Evolutionary conservation across 2,329 filamentous ascomycete genomes (phyloP).

Genomic region (Cladosporium colombiae): DNA sequence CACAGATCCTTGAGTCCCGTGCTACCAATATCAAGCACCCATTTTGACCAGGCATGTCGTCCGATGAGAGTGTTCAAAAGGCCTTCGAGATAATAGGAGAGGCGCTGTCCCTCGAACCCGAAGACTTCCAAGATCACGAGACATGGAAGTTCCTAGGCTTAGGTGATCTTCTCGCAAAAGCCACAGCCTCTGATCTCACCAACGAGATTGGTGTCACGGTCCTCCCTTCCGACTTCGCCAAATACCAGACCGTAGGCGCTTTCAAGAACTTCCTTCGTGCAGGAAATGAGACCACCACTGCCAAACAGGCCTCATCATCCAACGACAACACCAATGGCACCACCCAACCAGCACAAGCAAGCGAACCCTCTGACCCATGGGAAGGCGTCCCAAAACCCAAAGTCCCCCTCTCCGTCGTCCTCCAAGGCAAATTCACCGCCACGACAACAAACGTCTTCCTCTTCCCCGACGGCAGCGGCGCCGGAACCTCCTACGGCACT

Average conservation of each 20-base stretch:
- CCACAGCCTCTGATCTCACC: slow-evolving; percentile 33
- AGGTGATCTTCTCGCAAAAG: slow-evolving; percentile 31
- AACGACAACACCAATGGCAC: slow-evolving; percentile 6
- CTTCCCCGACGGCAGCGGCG: slow-evolving; percentile 56
- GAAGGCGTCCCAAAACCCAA: slow-evolving; percentile 35
- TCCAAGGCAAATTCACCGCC: slow-evolving; percentile 58
- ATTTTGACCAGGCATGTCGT: slow-evolving; percentile 21
- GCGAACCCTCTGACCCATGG: slow-evolving; percentile 33
- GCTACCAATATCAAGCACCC: not conserved
- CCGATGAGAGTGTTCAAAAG: slow-evolving; percentile 25
- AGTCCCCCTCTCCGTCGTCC: slow-evolving; percentile 50
- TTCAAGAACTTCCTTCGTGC: slow-evolving; percentile 28
- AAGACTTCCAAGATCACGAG: slow-evolving; percentile 34
- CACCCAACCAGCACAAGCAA: not conserved
- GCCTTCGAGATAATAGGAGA: slow-evolving; percentile 34
- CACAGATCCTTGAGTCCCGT: not conserved
- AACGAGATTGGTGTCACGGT: slow-evolving; percentile 28
- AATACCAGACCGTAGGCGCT: slow-evolving; percentile 29
- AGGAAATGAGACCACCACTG: not conserved
- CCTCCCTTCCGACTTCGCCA: slow-evolving; percentile 28
- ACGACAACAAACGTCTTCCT: slow-evolving; percentile 58
- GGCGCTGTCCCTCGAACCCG: slow-evolving; percentile 32
- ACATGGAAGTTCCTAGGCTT: slow-evolving; percentile 37
- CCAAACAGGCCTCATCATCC: not conserved
- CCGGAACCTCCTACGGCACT: slow-evolving; percentile 67